A percentile compares a stretch with the other conserved stretches of the same genome.
Conservation (phyloP, 495 filamentous ascomycete genomes). For the Tuber melanosporum region DNA sequence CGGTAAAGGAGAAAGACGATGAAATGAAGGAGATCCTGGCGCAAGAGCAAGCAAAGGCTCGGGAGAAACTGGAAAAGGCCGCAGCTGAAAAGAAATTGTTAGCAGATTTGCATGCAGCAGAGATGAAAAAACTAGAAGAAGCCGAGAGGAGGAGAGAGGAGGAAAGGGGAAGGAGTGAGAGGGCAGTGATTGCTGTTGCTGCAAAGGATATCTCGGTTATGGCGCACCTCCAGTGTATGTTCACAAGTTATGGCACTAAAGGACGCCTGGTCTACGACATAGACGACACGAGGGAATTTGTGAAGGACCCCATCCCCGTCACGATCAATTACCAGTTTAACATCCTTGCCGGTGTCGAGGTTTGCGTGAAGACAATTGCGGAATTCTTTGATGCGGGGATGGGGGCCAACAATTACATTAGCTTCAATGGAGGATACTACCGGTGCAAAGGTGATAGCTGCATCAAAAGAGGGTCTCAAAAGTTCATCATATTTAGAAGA, state of each 20-base stretch:
- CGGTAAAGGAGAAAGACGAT: conserved; percentile 33
- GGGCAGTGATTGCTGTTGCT: background rate
- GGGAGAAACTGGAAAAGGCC: background rate
- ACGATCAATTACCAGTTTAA: background rate
- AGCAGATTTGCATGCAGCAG: background rate
- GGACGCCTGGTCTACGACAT: background rate
- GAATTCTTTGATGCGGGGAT: background rate
- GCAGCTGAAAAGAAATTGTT: background rate
- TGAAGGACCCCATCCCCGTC: background rate
- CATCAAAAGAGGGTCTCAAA: background rate
- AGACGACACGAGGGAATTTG: background rate
- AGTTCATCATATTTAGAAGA: background rate
- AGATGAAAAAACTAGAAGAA: background rate
- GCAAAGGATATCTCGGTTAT: background rate
- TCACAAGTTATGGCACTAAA: background rate
- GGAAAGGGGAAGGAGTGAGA: background rate
- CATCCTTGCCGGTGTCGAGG: no score
- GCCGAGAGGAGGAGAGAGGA: background rate
- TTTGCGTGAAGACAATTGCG: background rate
- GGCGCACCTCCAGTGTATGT: background rate
- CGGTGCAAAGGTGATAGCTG: background rate
- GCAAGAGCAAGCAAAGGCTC: background rate
- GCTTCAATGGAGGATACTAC: background rate
- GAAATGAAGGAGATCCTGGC: background rate
- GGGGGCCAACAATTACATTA: background rate